Evolutionary conservation across 495 filamentous ascomycete genomes (phyloP), one percentile per base, ranked within the genome.

Genomic region (Lasiosphaeriaceae sp.): DNA sequence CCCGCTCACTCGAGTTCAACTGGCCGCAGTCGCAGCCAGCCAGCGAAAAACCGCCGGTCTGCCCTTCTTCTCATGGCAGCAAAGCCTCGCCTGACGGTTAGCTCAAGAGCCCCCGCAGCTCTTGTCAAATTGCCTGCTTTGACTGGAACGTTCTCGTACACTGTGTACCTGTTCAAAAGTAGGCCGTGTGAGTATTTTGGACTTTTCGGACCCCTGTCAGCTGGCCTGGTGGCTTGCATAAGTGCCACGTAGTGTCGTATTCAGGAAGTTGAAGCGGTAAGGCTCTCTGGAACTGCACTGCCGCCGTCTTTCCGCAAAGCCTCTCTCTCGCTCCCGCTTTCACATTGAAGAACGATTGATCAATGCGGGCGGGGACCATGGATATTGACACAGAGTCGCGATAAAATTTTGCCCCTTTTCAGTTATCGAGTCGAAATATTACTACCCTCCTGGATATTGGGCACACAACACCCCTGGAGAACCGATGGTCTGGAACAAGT

Each of bases 111-210:
- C 14, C 39, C 39, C 11, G 37, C 37, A 41, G 3, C n/a, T 41
- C 37, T 5, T 14, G 39, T 43, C 39, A 43, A 43, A 16, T 43
- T 16, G n/a, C 39, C 14, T 17, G 39, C 3, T 17, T 12, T 17
- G 14, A 43, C 8, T 43, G 39, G 39, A 11, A 12, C 7, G 39
- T 12, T 9, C n/a, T 22, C 45, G 11, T 22, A 47, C 39, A 54
- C 52, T 54, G 52, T 54, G 52, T 54, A 46, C 52, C 11, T 45
- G 17, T 3, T 34, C n/a, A 7, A 7, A 54, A 34, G 52, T 54
- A 54, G 39, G 24, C 52, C 52, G 52, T 54, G 52, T 19, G 37
- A 55, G 24, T 48, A 35, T 22, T 17, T 46, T 17, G 11, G 26
- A 31, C 11, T 21, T 20, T 41, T 37, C 21, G 46, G 43, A 3